Base-by-base conservation (phyloP, 2,329 filamentous ascomycete genomes). In the Rutstroemia sp. region DNA sequence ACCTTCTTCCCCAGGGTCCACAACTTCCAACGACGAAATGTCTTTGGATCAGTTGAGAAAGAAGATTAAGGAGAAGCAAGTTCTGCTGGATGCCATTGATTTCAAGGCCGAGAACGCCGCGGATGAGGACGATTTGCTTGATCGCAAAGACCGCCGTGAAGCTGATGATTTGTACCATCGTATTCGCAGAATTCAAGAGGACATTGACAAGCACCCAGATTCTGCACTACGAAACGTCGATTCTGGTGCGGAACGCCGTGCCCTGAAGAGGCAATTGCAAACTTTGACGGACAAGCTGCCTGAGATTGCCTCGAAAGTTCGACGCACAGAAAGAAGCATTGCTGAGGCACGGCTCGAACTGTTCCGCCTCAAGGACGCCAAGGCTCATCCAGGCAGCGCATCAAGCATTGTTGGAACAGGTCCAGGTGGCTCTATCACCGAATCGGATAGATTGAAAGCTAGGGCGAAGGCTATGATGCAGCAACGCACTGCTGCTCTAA, bases 391-490 rank as follows among this genome's bases (percentile, higher is more conserved):
- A 3, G 81, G 84, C 61, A 89, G 87, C 67, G 86, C 89, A 9
- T 78, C 87, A 19, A 80, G 85, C 30, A 90, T 99, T 61, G 83
- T 97, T 58, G 94, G 94, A 47, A 97, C 92, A 59, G 94, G 94
- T 9, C 92, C 92, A 57, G 92, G 92, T 45, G 94, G 94, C 52
- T 75, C 83, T 46, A 83, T 99, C 44, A 99, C 94, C 0, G 94
- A 99, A 72, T 88, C 90, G 3, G 94, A 99, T 73, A 84, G 92
- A 54, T 82, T 97, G 63, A 97, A 96, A 76, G 94, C 94, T 38
- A 84, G 92, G 64, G 92, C 94, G 34, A 95, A 92, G 74, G 92
- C 92, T 40, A 95, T 96, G 84, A 99, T 99, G 94, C 92, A 97
- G 74, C 92, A 96, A 67, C 87, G 94, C 58, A 92, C 94, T 63